A percentile compares a stretch with the other conserved stretches of the same genome.
Conservation (phyloP, 2,329 filamentous ascomycete genomes). For the Stachybotrys chartarum region DNA sequence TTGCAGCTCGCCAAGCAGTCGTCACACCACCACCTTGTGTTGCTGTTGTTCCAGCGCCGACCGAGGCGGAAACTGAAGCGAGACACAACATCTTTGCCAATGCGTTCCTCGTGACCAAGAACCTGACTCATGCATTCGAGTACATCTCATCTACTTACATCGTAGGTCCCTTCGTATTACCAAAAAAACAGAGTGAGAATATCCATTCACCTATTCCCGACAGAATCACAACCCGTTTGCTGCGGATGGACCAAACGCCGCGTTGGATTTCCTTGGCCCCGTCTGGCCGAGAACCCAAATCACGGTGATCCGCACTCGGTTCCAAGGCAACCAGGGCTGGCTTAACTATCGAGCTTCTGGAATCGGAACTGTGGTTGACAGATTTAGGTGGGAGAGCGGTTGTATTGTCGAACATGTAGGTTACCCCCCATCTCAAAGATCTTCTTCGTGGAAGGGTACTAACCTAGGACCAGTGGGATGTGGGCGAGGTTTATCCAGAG, state of each 20-base stretch:
- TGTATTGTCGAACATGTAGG: constrained; percentile 11
- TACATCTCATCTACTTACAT: constrained; percentile 1
- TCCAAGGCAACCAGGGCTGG: constrained; percentile 7
- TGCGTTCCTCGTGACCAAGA: constrained; percentile 1
- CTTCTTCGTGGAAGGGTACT: not conserved
- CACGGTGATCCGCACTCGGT: constrained; percentile 3
- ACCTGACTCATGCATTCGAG: constrained; percentile 1
- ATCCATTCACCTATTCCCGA: not conserved
- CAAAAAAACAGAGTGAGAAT: not conserved
- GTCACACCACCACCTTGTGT: constrained; percentile 1
- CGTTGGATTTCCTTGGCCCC: not conserved
- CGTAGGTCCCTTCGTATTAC: not conserved
- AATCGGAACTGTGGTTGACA: constrained; percentile 7
- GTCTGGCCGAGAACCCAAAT: constrained; percentile 1
- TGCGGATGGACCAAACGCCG: not conserved
- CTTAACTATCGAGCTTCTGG: constrained; percentile 8
- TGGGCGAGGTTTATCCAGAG: constrained; percentile 1
- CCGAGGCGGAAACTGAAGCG: not conserved
- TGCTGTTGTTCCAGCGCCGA: not conserved
- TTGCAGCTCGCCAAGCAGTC: not conserved
- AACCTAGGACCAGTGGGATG: not conserved
- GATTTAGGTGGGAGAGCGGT: constrained; percentile 10
- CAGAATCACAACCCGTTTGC: constrained; percentile 1
- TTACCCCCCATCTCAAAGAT: not conserved
- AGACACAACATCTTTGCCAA: not conserved